Evolutionary conservation across 2,329 filamentous ascomycete genomes (phyloP).

Genomic region (Fonsecaea nubica): DNA sequence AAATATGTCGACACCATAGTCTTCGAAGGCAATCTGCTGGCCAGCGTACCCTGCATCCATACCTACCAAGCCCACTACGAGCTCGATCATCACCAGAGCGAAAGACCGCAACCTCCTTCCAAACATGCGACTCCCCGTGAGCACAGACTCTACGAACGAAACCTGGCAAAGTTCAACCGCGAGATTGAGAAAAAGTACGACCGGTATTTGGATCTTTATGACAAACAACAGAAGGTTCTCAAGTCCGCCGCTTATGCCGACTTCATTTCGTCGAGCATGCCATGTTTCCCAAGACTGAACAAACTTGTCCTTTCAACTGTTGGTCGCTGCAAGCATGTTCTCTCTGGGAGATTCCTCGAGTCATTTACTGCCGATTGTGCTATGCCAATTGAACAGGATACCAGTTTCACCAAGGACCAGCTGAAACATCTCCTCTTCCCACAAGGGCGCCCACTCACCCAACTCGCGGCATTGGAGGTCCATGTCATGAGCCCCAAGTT

Average conservation of each 20-base stretch:
- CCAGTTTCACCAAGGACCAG: constrained; percentile 35
- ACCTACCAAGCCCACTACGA: constrained; percentile 36
- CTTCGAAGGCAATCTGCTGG: constrained; percentile 38
- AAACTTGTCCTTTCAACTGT: constrained; percentile 36
- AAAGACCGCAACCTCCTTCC: constrained; percentile 29
- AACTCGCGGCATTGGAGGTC: constrained; percentile 26
- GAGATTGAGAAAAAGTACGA: constrained; percentile 34
- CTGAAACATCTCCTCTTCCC: constrained; percentile 37
- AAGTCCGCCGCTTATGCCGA: constrained; percentile 23
- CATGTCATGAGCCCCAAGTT: constrained; percentile 38
- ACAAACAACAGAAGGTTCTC: constrained; percentile 36
- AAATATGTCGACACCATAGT: constrained; percentile 37
- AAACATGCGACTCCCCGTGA: constrained; percentile 30
- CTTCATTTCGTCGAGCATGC: constrained; percentile 29
- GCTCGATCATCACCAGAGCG: constrained; percentile 30
- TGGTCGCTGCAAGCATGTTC: constrained; percentile 35
- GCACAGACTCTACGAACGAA: constrained; percentile 38
- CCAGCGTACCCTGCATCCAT: constrained; percentile 37
- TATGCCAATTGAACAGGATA: constrained; percentile 34
- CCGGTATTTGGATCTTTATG: constrained; percentile 31
- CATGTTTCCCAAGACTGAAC: constrained; percentile 32
- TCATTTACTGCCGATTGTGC: constrained; percentile 36
- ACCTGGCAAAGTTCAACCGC: constrained; percentile 35
- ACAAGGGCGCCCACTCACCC: constrained; percentile 24
- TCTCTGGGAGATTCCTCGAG: constrained; percentile 36